A percentile compares a stretch with the other conserved stretches of the same genome.
These are phyloP conservation scores for Aphanomyces invadans DNA, from an alignment of 352 stramenopile species.

Conservation along the genomic window DNA sequence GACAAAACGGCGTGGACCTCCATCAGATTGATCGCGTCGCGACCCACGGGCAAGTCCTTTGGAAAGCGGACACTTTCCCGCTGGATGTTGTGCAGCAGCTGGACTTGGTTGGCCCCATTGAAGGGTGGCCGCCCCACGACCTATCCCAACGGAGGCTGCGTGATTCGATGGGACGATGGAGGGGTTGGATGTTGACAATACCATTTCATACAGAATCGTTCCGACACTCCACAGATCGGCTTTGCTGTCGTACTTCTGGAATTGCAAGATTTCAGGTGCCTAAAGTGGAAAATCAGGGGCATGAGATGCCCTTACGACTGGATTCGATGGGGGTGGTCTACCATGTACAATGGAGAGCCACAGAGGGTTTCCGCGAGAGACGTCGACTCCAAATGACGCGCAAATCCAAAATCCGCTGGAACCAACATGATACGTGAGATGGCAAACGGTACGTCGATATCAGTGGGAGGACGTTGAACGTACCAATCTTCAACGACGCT, in stretches of 20 bases:
- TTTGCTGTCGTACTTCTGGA: slow-evolving; percentile 94
- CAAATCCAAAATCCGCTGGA: slow-evolving; percentile 95
- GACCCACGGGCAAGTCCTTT: slow-evolving; percentile 64
- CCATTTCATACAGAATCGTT: slow-evolving; percentile 94
- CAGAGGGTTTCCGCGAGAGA: slow-evolving; percentile 94
- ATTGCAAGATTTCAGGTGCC: slow-evolving; percentile 93
- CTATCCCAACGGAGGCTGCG: background rate
- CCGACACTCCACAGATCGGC: slow-evolving; percentile 95
- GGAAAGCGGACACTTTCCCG: slow-evolving; percentile 84
- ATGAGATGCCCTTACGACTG: no score
- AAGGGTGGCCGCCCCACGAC: slow-evolving; percentile 89
- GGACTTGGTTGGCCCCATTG: slow-evolving; percentile 91
- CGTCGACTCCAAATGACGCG: slow-evolving; percentile 84
- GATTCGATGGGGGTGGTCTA: background rate
- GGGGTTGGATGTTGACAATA: background rate
- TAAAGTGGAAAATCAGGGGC: slow-evolving; percentile 1
- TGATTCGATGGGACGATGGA: no score
- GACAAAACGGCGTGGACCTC: no score
- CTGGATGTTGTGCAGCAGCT: slow-evolving; percentile 92
- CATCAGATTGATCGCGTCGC: slow-evolving; percentile 75
- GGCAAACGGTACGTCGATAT: slow-evolving; percentile 1
- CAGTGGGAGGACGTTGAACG: slow-evolving; percentile 13
- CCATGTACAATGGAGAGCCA: slow-evolving; percentile 95
- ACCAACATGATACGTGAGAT: slow-evolving; percentile 20
- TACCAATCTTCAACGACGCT: slow-evolving; percentile 56